A percentile compares a stretch with the other conserved stretches of the same genome.
These are phyloP conservation scores for Botryotinia convoluta DNA, from an alignment of 2,329 filamentous ascomycete genomes.

Conservation along the genomic window DNA sequence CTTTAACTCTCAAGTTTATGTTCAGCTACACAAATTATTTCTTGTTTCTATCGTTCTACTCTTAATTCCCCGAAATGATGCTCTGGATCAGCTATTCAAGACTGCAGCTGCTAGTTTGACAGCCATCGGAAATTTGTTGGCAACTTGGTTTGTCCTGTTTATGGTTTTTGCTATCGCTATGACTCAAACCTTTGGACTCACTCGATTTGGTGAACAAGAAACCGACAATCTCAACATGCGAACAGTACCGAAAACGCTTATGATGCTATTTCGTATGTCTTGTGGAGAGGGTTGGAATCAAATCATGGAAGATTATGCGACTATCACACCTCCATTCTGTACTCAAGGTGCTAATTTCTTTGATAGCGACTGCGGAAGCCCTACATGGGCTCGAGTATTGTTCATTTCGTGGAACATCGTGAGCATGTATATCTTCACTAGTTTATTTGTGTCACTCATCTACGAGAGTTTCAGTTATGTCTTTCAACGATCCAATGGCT, in stretches of 20 bases:
- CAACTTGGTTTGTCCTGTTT: slow-evolving; percentile 97
- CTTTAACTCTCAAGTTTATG: slow-evolving; percentile 58
- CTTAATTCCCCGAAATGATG: slow-evolving; percentile 93
- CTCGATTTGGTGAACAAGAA: slow-evolving; percentile 74
- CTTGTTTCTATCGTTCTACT: slow-evolving; percentile 85
- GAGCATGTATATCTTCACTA: slow-evolving; percentile 99
- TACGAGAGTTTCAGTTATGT: slow-evolving; percentile 99
- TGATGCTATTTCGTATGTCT: slow-evolving; percentile 89
- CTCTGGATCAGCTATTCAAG: slow-evolving; percentile 97
- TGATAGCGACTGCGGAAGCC: slow-evolving; percentile 88
- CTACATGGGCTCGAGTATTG: slow-evolving; percentile 79
- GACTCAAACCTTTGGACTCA: slow-evolving; percentile 93
- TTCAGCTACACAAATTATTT: slow-evolving; percentile 89
- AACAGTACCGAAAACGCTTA: slow-evolving; percentile 88
- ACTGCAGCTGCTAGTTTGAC: slow-evolving; percentile 92
- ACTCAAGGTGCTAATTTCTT: slow-evolving; percentile 72
- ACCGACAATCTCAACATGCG: slow-evolving; percentile 85
- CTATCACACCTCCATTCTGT: slow-evolving; percentile 76
- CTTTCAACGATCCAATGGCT: slow-evolving; percentile 92
- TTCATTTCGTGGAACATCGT: slow-evolving; percentile 98
- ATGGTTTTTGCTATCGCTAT: slow-evolving; percentile 94
- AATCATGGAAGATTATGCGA: slow-evolving; percentile 93
- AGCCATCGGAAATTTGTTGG: slow-evolving; percentile 85
- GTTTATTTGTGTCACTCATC: slow-evolving; percentile 95
- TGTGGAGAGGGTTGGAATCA: slow-evolving; percentile 95